Evolutionary conservation across 805 yeast species (phyloP), one percentile per base, ranked within the genome.

Genomic region (Metahyphopichia silvanorum): DNA sequence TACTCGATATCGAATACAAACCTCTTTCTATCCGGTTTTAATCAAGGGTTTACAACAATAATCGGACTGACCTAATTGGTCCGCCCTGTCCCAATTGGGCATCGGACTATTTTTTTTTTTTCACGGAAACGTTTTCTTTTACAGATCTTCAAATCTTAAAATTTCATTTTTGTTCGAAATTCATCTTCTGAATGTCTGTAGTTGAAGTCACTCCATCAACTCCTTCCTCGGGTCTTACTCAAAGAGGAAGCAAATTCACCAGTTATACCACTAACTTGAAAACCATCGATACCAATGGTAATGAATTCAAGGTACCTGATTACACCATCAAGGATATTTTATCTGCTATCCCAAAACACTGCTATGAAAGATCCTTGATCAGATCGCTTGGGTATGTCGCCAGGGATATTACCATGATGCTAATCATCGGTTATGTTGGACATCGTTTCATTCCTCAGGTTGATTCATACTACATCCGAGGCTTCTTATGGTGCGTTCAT

Each of bases 251-350:
- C 34, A 29, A 34, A 21, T 25, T 46, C 16, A 29, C 37, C 6
- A 37, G 42, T 13, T 27, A 21, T 17, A 27, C 31, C 21, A 20
- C 38, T 21, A 39, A 39, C 15, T 33, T 59, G 32, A 47, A 51
- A n/a, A 76, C 79, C 21, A 58, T 66, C 31, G 75, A 75, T 49
- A 68, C 79, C 14, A 46, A 59, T 39, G 84, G 84, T 30, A 63
- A 71, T 16, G 71, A 60, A 16, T 77, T 77, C 53, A 63, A 66
- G 32, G 83, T 71, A 4, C 84, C 84, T n/a, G 80, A 77, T 45
- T 77, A 61, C 57, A 59, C 80, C 38, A 76, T 77, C 49, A 73
- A 71, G 53, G 80, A 77, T 38, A 66, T 77, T 33, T 57, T 77
- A 38, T 61, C 65, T 31, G 77, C 77, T 22, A 77, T 77, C 43